Evolutionary conservation across 2,329 filamentous ascomycete genomes (phyloP), one percentile per base, ranked within the genome.

Genomic region (Kalmusia sp.): DNA sequence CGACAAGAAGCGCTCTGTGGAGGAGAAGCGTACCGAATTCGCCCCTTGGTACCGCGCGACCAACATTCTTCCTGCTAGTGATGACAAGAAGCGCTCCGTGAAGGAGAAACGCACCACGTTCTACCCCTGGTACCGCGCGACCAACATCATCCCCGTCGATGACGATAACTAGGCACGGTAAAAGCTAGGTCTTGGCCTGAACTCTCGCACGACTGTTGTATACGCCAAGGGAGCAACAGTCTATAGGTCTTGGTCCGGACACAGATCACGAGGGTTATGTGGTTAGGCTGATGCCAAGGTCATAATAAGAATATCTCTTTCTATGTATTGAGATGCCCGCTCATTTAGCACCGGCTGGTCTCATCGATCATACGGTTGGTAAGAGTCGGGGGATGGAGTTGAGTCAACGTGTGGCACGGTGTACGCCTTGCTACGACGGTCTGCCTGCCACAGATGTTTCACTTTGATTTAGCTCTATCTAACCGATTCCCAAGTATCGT

Each of bases 1-100:
- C 3, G 27, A 44, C n/a, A 17, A 35, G 6, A 44, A 44, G 40
- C 40, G 40, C 14, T 12, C 14, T 11, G 11, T 37, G 3, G 31
- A 47, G 8, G 44, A 47, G 28, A 47, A 47, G 44, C 44, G 44
- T 25, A 25, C 21, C 1, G 44, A 37, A 6, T 49, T 28, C 6
- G 33, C 34, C 12, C 24, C 33, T 6, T 49, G 45, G 34, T 39
- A 39, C 17, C 45, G 33, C 9, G 45, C 45, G 2, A 49, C 45
- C 5, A 49, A 49, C 45, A 49, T 49, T 11, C 33, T 49, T 9
- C 46, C 46, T n/a, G 46, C 46, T 4, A 49, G 25, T 25, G 46
- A 49, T 11, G 46, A 46, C 1, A 46, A 49, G 46, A 44, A 27
- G 41, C 40, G 15, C 40, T 30, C 11, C n/a, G n/a, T n/a, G n/a